Evolutionary conservation across 176 grass and related monocot genomes (phyloP), one percentile per base, ranked within the genome.

Genomic region (Zoysia japonica): DNA sequence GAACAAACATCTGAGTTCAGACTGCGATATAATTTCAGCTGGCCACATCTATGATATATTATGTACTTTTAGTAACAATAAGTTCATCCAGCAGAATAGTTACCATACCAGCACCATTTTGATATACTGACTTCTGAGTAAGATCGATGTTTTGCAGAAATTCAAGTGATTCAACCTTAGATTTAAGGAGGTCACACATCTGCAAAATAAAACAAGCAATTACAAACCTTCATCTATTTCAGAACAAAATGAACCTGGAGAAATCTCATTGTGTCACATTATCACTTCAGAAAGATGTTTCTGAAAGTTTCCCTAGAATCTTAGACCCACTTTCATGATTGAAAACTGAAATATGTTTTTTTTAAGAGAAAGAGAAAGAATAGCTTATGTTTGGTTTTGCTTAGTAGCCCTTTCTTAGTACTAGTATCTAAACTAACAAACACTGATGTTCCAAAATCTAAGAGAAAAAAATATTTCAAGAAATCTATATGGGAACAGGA

Each of bases 131-230:
- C 62, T 77, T 84, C 15, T 93, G 82, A 82, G 93, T 87, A 57
- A 68, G 82, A 38, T 88, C 76, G 11, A 95, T 35, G 68, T 99
- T 92, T 76, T 91, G 81, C 85, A 99, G 79, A 84, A 99, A 95
- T 3, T 82, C 70, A 28, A 88, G 86, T 17, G 96, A 99, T 82
- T 89, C 90, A 85, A 99, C 84, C 76, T 82, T 91, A 52, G 90
- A 91, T 88, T 93, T 95, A 43, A 99, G 83, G 69, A 92, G 81
- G 61, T 88, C 84, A 70, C 79, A 88, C 63, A 97, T 16, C 94
- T 97, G 82, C 67, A 82, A 68, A 79, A 53, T 57, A 79, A 89
- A 85, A 72, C 17, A 84, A 81, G 19, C 7, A 5, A 10, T 39
- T 66, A 5, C 36, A 70, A 64, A 50, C 65, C 17, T 57, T 63